Percentiles rank a stretch among this genome's conserved stretches.
phyloP scores from a whole-genome alignment of 192 early-diverging fungal genomes.

The Gaertneriomyces sp. region DNA sequence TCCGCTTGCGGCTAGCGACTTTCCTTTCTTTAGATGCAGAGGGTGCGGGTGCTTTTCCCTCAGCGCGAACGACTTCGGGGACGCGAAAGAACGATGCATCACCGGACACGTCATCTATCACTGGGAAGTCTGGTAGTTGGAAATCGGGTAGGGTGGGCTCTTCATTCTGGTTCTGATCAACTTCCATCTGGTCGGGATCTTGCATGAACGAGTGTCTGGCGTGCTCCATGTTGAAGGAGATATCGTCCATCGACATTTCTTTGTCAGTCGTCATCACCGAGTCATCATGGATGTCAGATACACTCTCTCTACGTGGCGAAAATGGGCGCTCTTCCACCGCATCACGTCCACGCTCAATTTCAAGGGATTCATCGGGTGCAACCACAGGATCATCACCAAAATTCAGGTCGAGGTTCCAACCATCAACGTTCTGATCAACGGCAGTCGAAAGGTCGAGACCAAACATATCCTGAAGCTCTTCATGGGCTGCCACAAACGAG shows the following conservation, averaged over 20 bases:
- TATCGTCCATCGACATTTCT: neutral
- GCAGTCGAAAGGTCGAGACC: neutral
- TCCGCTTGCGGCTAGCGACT: constrained; percentile 36
- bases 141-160: too few species aligned
- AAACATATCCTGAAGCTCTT: constrained; percentile 27
- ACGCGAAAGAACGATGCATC: constrained; percentile 2
- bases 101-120: constrained; percentile 5
- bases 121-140: neutral
- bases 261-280: too few species aligned
- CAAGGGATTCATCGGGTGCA: constrained; percentile 36
- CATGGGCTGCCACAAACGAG: constrained; percentile 13
- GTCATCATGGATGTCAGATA: neutral
- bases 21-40: neutral
- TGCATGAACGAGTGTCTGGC: neutral
- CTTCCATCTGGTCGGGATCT: constrained; percentile 13
- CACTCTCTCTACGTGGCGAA: constrained; percentile 19
- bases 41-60: neutral
- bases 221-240: neutral
- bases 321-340: constrained; percentile 24
- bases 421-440: constrained; percentile 28
- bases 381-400: constrained; percentile 36
- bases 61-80: constrained; percentile 4
- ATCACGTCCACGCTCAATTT: constrained; percentile 59
- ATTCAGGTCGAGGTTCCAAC: constrained; percentile 38
- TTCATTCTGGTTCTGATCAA: constrained; percentile 2